phyloP scores from a whole-genome alignment of 768 basidiomycete species.

The Boletus coccyginus region DNA sequence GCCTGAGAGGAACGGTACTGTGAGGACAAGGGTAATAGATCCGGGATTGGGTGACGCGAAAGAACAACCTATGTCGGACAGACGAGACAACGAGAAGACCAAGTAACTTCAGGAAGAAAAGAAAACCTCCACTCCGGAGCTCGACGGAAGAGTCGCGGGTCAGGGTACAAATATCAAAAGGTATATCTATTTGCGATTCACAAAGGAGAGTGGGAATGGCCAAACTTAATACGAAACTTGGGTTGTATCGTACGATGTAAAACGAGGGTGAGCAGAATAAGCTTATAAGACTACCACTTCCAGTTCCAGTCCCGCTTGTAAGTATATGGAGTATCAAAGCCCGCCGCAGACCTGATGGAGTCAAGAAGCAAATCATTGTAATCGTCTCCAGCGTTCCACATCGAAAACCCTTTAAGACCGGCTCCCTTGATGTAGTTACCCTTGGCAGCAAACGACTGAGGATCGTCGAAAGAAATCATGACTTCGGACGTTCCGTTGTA shows the following conservation, averaged over 20 bases:
- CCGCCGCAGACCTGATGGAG: background rate
- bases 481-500: constrained; percentile 56
- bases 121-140: background rate
- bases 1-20: too few relatives aligned
- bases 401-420: constrained; percentile 62
- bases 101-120: too few relatives aligned
- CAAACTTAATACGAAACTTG: background rate
- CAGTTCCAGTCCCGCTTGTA: background rate
- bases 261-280: background rate
- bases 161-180: background rate
- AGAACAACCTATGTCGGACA: too few relatives aligned
- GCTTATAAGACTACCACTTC: background rate
- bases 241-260: background rate
- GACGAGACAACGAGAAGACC: too few relatives aligned
- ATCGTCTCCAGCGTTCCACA: constrained; percentile 74
- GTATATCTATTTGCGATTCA: background rate
- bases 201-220: background rate
- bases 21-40: too few relatives aligned
- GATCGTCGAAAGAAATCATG: constrained; percentile 66
- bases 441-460: constrained; percentile 56
- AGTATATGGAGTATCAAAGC: background rate
- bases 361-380: constrained; percentile 56
- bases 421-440: constrained; percentile 53
- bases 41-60: too few relatives aligned
- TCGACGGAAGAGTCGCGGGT: too few relatives aligned